Conservation (phyloP, 768 basidiomycete species). For the Naganishia antarctica region DNA sequence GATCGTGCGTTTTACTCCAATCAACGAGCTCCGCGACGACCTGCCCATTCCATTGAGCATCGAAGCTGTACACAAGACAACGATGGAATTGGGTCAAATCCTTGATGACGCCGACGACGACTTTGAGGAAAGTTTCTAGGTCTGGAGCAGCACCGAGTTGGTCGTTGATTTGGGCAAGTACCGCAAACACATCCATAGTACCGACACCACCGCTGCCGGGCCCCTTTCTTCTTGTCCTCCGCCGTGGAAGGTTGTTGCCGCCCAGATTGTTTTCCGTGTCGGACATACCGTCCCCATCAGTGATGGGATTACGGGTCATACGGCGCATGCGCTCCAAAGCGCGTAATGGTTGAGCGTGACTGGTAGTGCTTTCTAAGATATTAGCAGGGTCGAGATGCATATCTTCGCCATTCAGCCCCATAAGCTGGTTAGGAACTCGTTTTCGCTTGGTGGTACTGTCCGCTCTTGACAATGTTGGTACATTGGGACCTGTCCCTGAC, state of each 20-base stretch:
- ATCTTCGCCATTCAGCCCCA: conserved; percentile 45
- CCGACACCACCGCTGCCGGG: conserved; percentile 38
- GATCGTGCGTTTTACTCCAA: conserved; percentile 66
- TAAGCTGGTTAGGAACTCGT: neutral
- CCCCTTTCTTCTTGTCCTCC: conserved; percentile 31
- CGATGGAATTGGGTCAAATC: conserved; percentile 78
- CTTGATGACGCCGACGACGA: conserved; percentile 67
- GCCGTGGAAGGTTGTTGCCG: neutral
- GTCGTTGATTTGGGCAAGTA: conserved; percentile 74
- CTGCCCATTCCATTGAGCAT: conserved; percentile 72
- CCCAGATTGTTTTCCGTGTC: conserved; percentile 5
- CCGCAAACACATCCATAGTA: conserved; percentile 75
- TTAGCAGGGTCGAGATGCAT: conserved; percentile 55
- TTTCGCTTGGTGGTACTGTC: neutral
- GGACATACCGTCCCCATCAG: conserved; percentile 16
- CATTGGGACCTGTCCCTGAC: conserved; percentile 2
- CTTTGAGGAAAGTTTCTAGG: conserved; percentile 64
- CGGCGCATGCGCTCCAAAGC: conserved; percentile 66
- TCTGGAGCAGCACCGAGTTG: conserved; percentile 66
- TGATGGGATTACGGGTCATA: conserved; percentile 43
- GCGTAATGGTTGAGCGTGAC: conserved; percentile 62
- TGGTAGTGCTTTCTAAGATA: conserved; percentile 68
- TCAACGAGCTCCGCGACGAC: conserved; percentile 74
- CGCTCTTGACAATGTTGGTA: conserved; percentile 1
- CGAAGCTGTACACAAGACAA: conserved; percentile 75